Evolutionary conservation across 345 rosid species (phyloP), one percentile per base, ranked within the genome.

Genomic region (Pistacia atlantica): DNA sequence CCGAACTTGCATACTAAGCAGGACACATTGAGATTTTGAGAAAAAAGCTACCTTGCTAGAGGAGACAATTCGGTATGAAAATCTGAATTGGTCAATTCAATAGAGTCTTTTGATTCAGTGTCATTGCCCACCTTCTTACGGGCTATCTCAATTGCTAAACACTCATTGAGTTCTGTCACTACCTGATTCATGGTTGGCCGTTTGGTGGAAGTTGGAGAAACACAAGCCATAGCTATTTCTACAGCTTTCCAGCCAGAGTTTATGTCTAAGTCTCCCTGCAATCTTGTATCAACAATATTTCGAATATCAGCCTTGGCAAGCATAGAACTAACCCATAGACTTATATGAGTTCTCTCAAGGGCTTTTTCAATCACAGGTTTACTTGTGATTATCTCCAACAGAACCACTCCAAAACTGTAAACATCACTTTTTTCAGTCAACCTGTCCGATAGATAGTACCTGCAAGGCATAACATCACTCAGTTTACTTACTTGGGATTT

Each of bases 151-250:
- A 70, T 33, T 35, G 64, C 64, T n/a, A 71, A 71, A 37, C 51
- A 80, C 63, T 83, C 80, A 6, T 82, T 80, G 28, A 85, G 18
- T 37, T 80, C 88, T 7, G 67, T 73, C 71, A 80, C 79, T 18
- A 83, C 86, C 49, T 78, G 79, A 73, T 76, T 76, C 81, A 85
- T 83, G 67, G 80, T 78, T 73, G 85, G 88, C 69, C 88, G 83
- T 73, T 67, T 74, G 52, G 71, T 11, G 49, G 86, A 80, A 62
- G 74, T 72, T 31, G 77, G 77, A 33, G 76, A 75, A 35, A 78
- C 72, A 77, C 90, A 89, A 22, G 82, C 72, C 87, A 87, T 77
- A 65, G 88, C 92, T 69, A 85, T 17, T 76, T 85, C 89, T 52
- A 84, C 80, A n/a, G 76, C 85, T 85, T 81, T 87, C 85, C 86